Evolutionary conservation across 495 filamentous ascomycete species (phyloP).

Genomic region (Aspergillus sparsus): DNA sequence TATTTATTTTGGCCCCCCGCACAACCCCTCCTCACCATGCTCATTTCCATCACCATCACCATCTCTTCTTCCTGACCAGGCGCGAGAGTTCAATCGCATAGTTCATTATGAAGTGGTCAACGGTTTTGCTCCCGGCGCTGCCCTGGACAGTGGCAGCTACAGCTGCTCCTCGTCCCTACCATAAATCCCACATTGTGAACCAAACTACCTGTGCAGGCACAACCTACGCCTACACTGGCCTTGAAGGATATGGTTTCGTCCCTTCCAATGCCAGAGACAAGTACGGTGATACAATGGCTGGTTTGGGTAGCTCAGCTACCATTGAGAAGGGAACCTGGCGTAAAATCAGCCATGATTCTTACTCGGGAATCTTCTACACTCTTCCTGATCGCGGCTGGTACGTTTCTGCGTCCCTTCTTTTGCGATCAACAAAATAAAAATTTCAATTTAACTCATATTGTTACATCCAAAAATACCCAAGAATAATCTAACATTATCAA

Average conservation of each 20-base stretch:
- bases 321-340: conserved; percentile 65
- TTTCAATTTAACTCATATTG: no score
- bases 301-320: conserved; percentile 67
- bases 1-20: conserved; percentile 7
- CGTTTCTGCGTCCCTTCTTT: conserved; percentile 1
- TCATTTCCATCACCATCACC: neutral
- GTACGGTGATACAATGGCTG: conserved; percentile 71
- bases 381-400: conserved; percentile 76
- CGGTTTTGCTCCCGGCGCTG: conserved; percentile 22
- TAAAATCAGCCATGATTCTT: conserved; percentile 53
- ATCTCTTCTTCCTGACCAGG: neutral
- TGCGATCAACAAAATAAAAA: neutral
- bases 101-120: conserved; percentile 30
- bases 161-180: neutral
- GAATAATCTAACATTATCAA: conserved; percentile 12
- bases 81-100: neutral
- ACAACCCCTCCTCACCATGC: neutral
- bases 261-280: conserved; percentile 63
- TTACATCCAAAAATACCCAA: no score
- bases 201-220: conserved; percentile 63
- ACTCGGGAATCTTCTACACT: conserved; percentile 63
- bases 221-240: conserved; percentile 64
- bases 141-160: conserved; percentile 17
- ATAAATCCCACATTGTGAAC: conserved; percentile 39
- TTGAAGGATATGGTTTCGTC: conserved; percentile 71